Conservation (phyloP, 2,329 filamentous ascomycete genomes). For the Cadophora sp. region DNA sequence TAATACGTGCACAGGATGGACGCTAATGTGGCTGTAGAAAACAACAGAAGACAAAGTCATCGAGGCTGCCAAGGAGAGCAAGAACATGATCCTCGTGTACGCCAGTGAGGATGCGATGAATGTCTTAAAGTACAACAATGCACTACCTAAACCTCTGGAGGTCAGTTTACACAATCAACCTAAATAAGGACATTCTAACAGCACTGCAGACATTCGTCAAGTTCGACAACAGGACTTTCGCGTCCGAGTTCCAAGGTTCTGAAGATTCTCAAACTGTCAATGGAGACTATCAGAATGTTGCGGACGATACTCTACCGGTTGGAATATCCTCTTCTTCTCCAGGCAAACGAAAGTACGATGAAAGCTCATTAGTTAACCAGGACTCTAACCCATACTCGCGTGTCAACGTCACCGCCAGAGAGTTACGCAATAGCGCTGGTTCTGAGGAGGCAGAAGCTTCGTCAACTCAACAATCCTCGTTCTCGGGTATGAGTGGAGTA, state of each 20-base stretch:
- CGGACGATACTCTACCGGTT: conserved; percentile 22
- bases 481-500: background rate
- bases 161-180: conserved; percentile 39
- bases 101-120: conserved; percentile 58
- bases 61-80: conserved; percentile 56
- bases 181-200: conserved; percentile 22
- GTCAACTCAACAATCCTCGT: background rate
- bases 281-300: conserved; percentile 20
- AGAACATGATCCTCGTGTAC: conserved; percentile 58
- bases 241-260: conserved; percentile 51
- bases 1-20: background rate
- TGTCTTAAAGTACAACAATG: conserved; percentile 36
- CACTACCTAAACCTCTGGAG: conserved; percentile 50
- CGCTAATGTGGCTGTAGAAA: conserved; percentile 49
- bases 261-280: conserved; percentile 25
- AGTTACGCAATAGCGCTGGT: conserved; percentile 18
- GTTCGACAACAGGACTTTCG: conserved; percentile 60
- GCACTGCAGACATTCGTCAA: conserved; percentile 54
- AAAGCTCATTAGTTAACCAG: conserved; percentile 31
- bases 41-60: conserved; percentile 54
- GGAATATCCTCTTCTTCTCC: conserved; percentile 37
- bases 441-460: background rate
- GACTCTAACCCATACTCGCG: conserved; percentile 20
- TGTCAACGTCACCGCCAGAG: conserved; percentile 26
- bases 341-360: conserved; percentile 41